Evolutionary conservation across 1,284 basidiomycete genomes (phyloP).

Genomic region (Marasmius tenuissimus): DNA sequence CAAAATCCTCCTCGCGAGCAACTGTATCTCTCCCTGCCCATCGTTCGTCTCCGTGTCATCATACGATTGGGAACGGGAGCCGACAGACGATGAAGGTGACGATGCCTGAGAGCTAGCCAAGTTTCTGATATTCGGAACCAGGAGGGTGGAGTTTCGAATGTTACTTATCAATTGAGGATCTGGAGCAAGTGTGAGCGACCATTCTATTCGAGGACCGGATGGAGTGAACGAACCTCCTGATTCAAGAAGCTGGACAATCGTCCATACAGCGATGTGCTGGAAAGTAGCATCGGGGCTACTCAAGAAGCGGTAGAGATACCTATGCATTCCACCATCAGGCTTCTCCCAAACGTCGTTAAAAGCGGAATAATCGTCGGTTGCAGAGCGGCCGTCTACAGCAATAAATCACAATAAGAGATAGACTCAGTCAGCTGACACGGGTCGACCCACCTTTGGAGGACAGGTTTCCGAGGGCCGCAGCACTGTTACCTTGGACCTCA

Average conservation of each 20-base stretch:
- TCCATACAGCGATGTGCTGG: conserved; percentile 99
- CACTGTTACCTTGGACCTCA: conserved; percentile 98
- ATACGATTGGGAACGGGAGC: conserved; percentile 75
- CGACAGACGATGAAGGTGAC: conserved; percentile 69
- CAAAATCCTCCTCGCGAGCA: conserved; percentile 81
- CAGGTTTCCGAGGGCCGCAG: conserved; percentile 95
- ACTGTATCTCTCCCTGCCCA: conserved; percentile 86
- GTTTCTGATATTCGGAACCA: conserved; percentile 84
- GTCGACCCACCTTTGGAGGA: conserved; percentile 84
- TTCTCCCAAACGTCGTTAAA: conserved; percentile 99
- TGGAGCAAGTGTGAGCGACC: conserved; percentile 25
- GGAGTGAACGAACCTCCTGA: conserved; percentile 66
- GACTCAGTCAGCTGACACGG: background rate
- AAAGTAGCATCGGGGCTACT: conserved; percentile 97
- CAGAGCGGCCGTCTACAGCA: conserved; percentile 66
- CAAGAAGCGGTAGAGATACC: conserved; percentile 93
- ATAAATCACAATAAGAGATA: background rate
- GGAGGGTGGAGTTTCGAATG: conserved; percentile 79
- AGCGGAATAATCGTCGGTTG: conserved; percentile 93
- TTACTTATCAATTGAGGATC: conserved; percentile 89
- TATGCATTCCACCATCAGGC: conserved; percentile 96
- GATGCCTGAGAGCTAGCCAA: conserved; percentile 76
- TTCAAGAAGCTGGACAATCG: conserved; percentile 95
- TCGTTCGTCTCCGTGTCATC: conserved; percentile 82
- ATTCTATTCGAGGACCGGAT: conserved; percentile 1